A percentile compares a stretch with the other conserved stretches of the same genome.
Conservation (phyloP, 2,329 filamentous ascomycete species). For the Hymenoscyphus salicellus region DNA sequence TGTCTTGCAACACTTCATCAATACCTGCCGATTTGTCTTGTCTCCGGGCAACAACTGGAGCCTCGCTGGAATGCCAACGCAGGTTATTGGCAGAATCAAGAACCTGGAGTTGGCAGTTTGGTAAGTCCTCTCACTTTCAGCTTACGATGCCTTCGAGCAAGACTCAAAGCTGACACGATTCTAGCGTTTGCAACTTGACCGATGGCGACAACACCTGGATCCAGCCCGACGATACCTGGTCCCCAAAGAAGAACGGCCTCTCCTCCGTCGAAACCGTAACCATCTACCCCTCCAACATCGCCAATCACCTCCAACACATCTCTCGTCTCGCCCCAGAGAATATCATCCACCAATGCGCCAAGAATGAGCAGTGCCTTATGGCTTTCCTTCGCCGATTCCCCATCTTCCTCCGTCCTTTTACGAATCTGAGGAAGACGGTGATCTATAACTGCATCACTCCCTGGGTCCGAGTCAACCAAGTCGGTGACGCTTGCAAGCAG, state of each 20-base stretch:
- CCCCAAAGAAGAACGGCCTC: not conserved
- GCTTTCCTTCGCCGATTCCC: not conserved
- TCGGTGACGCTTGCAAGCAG: not conserved
- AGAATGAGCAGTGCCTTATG: not conserved
- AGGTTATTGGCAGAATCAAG: not conserved
- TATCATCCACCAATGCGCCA: not conserved
- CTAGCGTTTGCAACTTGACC: not conserved
- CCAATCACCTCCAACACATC: not conserved
- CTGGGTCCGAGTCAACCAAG: not conserved
- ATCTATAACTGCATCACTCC: not conserved
- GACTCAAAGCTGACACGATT: not conserved
- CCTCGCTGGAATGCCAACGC: not conserved
- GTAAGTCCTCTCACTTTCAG: not conserved
- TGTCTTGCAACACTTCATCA: not conserved
- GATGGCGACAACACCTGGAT: not conserved
- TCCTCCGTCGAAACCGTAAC: not conserved
- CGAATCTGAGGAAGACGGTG: not conserved
- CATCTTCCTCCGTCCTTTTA: not conserved
- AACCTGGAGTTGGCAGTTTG: not conserved
- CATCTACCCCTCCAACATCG: not conserved
- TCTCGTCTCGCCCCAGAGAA: not conserved
- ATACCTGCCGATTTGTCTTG: not conserved
- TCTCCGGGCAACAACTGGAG: not conserved
- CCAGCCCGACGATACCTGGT: not conserved
- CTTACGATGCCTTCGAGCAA: not conserved